Evolutionary conservation across 139 green algal species (phyloP).

Genomic region (Coelastrella sp.): DNA sequence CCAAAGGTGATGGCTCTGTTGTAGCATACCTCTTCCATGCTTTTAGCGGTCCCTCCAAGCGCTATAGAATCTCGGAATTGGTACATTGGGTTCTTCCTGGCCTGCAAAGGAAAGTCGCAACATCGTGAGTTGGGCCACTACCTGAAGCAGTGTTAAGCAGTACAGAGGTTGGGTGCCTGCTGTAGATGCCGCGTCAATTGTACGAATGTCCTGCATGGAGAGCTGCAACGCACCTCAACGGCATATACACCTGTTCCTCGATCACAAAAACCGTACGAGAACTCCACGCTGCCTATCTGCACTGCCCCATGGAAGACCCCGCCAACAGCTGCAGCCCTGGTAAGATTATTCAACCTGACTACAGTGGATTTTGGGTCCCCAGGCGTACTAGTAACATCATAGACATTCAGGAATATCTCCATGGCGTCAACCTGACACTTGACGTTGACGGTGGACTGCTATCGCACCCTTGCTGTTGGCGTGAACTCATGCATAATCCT

Average conservation of each 20-base stretch:
- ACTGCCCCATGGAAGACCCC: constrained; percentile 72
- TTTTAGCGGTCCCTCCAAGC: constrained; percentile 66
- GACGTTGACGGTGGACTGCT: not conserved
- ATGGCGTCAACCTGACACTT: not conserved
- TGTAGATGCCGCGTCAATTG: too few relatives aligned
- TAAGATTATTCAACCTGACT: constrained; percentile 64
- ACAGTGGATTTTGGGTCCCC: constrained; percentile 44
- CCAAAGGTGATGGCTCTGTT: too few relatives aligned
- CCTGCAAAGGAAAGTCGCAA: constrained; percentile 50
- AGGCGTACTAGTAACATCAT: constrained; percentile 42
- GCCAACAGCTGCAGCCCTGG: constrained; percentile 50
- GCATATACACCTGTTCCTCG: constrained; percentile 77
- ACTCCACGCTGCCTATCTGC: constrained; percentile 66
- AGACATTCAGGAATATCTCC: constrained; percentile 55
- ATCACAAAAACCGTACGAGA: constrained; percentile 81
- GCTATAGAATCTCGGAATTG: constrained; percentile 72
- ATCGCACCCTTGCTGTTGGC: too few relatives aligned
- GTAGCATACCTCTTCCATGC: constrained; percentile 49
- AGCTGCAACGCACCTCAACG: constrained; percentile 7
- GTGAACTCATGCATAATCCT: too few relatives aligned
- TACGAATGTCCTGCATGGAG: too few relatives aligned
- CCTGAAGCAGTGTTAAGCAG: too few relatives aligned
- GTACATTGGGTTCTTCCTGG: constrained; percentile 70
- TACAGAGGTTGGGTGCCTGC: not conserved
- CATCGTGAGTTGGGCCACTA: too few relatives aligned